Base-by-base conservation (phyloP, 768 basidiomycete species). In the Sistotremastrum suecicum region DNA sequence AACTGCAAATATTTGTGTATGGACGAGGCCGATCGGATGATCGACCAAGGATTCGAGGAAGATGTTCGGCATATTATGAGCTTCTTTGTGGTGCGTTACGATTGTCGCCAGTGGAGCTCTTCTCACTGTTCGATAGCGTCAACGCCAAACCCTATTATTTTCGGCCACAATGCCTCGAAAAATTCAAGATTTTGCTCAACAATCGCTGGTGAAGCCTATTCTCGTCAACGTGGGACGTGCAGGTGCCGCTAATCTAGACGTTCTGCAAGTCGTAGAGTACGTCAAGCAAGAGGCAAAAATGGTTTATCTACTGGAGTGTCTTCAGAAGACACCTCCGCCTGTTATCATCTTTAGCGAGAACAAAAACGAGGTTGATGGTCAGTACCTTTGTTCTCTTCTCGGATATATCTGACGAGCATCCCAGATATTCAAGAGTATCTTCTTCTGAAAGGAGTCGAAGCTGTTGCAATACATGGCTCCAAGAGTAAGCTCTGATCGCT, bases 221-320 rank as follows among this genome's bases (percentile, higher is more conserved):
- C 70, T 98, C 32, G 91, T 99, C 53, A 99, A 99, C 60, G 92
- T 98, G 39, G 94, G 95, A 28, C 83, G 95, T 57, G 94, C 95
- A 5, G 95, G 95, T 56, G 95, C 95, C 20, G 95, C 95, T 37
- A 94, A 92, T 62, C 64, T 99, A 60, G 94, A 98, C 58, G 90
- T 99, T 2, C 71, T 98, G 31, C 90, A 91, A 58, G 85, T 97
- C 32, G 88, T 98, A 20, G 95, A 99, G 66, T 98, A 95, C 55
- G 95, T 99, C 55, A 99, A 99, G 65, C 91, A 95, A 59, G 95
- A 98, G 64, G 95, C 95, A 0, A 99, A 99, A 65, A 98, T 98
- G 95, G 92, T 99, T 1, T 99, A 98, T 62, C 73, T 98, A 10
- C 69, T 99, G 41, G 95, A 99, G 62, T 97, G 92, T 60, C 63